Evolutionary conservation across 176 grass and related monocot genomes (phyloP).

Genomic region (Avena atlantica): DNA sequence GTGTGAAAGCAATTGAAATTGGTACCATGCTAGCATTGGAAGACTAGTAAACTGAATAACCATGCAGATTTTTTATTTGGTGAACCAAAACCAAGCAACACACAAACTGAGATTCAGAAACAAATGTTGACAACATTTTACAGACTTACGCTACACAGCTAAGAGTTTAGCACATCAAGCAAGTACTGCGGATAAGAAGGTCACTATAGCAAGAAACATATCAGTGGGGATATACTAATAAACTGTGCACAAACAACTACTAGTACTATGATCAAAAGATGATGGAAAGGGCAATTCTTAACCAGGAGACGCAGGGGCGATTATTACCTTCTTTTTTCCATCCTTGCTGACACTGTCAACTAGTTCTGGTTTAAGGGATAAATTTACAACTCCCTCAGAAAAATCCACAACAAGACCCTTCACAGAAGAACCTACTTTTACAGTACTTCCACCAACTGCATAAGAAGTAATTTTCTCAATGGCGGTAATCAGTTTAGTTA

Average conservation of each 20-base stretch:
- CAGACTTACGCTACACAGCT: slow-evolving; percentile 12
- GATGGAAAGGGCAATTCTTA: neutral
- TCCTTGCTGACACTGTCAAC: slow-evolving; percentile 52
- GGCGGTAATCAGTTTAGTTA: neutral
- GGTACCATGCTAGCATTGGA: neutral
- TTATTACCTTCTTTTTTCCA: slow-evolving; percentile 73
- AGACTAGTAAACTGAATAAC: slow-evolving; percentile 8
- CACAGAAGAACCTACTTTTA: slow-evolving; percentile 75
- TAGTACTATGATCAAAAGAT: neutral
- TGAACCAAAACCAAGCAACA: slow-evolving; percentile 1
- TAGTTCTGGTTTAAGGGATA: slow-evolving; percentile 87
- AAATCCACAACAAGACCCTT: slow-evolving; percentile 89
- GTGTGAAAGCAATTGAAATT: slow-evolving; percentile 1
- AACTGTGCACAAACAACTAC: neutral
- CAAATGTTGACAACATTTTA: neutral
- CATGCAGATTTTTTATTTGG: slow-evolving; percentile 20
- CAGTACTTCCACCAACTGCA: slow-evolving; percentile 62
- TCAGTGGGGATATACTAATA: neutral
- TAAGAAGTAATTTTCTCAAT: slow-evolving; percentile 5
- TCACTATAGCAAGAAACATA: slow-evolving; percentile 9
- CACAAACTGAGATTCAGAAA: neutral
- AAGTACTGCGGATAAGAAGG: neutral
- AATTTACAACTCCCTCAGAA: slow-evolving; percentile 84
- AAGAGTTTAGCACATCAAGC: slow-evolving; percentile 19
- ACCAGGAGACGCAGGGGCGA: neutral